Evolutionary conservation across 1,284 basidiomycete species (phyloP), one percentile per base, ranked within the genome.

Genomic region (Trichosporon sp.): DNA sequence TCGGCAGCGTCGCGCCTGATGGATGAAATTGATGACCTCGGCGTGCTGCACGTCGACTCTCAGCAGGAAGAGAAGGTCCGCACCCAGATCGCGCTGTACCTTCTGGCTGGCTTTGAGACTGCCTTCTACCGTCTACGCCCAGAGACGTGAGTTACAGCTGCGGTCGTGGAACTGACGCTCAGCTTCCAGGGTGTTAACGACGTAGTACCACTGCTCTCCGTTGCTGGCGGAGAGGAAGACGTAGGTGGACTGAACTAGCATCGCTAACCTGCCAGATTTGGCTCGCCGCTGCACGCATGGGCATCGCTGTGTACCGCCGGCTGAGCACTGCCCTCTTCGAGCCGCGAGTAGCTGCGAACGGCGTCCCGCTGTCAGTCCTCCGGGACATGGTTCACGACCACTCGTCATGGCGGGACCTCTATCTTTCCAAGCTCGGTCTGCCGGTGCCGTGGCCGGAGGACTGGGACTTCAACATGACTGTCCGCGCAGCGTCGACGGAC

Each of bases 401-500:
- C 31, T 84, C 86, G 66, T 85, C 88, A 62, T 97, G 93, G 93
- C 86, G 90, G 66, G 89, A 90, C 29, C 85, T 89, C 44, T 90
- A 91, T 77, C 87, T 96, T 23, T 86, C 86, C 38, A 86, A 87
- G 65, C 91, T 95, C 23, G 93, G 93, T 18, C 91, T 95, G 29
- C 93, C 93, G 2, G 88, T 87, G 67, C 89, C 91, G 76, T 92
- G 92, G 82, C 89, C 91, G 65, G 87, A 88, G 2, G 88, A 90
- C 70, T 95, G 94, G 93, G 92, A 94, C 77, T 97, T 96, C 76
- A 89, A 93, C 38, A 90, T 91, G 58, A 93, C 89, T 1, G 88
- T 91, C 31, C 87, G 87, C 38, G 88, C 89, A 2, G 89, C 88
- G 75, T 89, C 91, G 21, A 92, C 90, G 75, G 94, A 97, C 80